A percentile compares a stretch with the other conserved stretches of the same genome.
phyloP scores from a whole-genome alignment of 352 stramenopile species.

The Blastocystis hominis region DNA sequence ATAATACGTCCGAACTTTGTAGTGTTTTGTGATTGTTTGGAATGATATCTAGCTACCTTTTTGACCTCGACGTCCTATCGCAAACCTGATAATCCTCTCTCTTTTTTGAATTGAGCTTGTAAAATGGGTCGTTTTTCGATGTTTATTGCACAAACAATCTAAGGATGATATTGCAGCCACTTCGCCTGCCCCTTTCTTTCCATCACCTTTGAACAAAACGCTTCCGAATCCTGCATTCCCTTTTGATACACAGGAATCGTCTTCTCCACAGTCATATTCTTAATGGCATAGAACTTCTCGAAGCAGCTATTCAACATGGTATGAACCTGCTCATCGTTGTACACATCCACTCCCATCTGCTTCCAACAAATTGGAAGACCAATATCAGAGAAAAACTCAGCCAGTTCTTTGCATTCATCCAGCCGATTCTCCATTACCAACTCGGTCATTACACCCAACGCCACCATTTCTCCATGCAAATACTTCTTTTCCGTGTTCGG shows the following conservation, averaged over 20 bases:
- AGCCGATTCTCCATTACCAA: conserved; percentile 38
- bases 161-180: conserved; percentile 44
- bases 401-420: conserved; percentile 51
- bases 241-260: conserved; percentile 38
- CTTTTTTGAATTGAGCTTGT: conserved; percentile 9
- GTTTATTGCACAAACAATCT: conserved; percentile 8
- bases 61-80: conserved; percentile 18
- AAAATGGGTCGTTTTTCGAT: not conserved
- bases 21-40: not conserved
- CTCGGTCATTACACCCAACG: conserved; percentile 57
- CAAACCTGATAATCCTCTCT: conserved; percentile 20
- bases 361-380: conserved; percentile 55
- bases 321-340: conserved; percentile 1
- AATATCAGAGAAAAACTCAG: conserved; percentile 32
- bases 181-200: conserved; percentile 37
- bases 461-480: conserved; percentile 55
- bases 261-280: conserved; percentile 50
- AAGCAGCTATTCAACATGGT: conserved; percentile 56
- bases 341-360: conserved; percentile 11
- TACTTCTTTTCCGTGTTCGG: conserved; percentile 54
- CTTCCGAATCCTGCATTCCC: conserved; percentile 35
- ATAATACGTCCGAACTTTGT: not conserved
- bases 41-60: conserved; percentile 29
- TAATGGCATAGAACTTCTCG: conserved; percentile 52
- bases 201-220: conserved; percentile 9